These are phyloP conservation scores for Leccinum subrobustum DNA, from an alignment of 1,284 basidiomycete species.

Conservation along the genomic window DNA sequence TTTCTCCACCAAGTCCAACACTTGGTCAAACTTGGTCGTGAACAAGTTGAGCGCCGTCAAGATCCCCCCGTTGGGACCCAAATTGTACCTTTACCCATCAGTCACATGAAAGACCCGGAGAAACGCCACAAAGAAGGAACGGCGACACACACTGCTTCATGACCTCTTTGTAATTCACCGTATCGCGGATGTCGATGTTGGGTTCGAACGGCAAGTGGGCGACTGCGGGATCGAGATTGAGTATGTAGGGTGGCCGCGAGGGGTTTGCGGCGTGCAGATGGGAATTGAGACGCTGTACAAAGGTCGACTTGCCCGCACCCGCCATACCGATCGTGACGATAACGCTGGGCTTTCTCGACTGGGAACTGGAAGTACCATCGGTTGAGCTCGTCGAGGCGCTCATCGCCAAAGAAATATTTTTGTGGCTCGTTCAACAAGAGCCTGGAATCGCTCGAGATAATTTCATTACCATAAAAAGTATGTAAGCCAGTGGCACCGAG, in stretches of 20 bases:
- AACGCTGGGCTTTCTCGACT: slow-evolving; percentile 63
- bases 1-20: slow-evolving; percentile 90
- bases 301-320: slow-evolving; percentile 94
- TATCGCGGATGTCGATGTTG: slow-evolving; percentile 98
- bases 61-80: slow-evolving; percentile 98
- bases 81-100: slow-evolving; percentile 72
- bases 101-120: slow-evolving; percentile 16
- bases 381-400: slow-evolving; percentile 11
- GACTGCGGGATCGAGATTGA: slow-evolving; percentile 98
- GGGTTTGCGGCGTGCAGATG: slow-evolving; percentile 66
- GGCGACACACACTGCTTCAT: slow-evolving; percentile 92
- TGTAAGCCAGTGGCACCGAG: not conserved
- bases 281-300: slow-evolving; percentile 91
- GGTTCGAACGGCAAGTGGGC: slow-evolving; percentile 88
- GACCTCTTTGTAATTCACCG: slow-evolving; percentile 95
- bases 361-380: slow-evolving; percentile 6
- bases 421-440: not conserved
- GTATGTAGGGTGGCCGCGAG: slow-evolving; percentile 84
- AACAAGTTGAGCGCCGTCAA: slow-evolving; percentile 96
- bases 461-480: slow-evolving; percentile 23
- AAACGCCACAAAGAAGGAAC: slow-evolving; percentile 15
- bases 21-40: slow-evolving; percentile 99
- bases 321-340: slow-evolving; percentile 95
- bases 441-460: not conserved
- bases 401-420: slow-evolving; percentile 7